phyloP scores from a whole-genome alignment of 2,329 filamentous ascomycete species.

The Aspergillus transmontanensis region DNA sequence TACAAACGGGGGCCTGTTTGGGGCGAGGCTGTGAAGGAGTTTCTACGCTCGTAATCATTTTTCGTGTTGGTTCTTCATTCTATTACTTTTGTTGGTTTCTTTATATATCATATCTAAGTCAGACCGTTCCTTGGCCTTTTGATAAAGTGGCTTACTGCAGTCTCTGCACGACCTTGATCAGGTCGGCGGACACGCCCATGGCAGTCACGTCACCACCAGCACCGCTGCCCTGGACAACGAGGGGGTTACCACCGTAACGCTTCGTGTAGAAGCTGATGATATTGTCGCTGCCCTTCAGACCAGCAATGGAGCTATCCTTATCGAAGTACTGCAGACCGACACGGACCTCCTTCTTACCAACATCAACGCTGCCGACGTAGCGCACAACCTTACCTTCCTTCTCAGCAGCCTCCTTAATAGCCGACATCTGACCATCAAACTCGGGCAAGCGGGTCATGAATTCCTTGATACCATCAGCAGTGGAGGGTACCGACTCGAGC shows the following conservation, averaged over 20 bases:
- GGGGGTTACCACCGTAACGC: conserved; percentile 84
- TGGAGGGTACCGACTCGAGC: conserved; percentile 71
- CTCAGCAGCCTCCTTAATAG: conserved; percentile 80
- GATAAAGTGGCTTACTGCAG: conserved; percentile 51
- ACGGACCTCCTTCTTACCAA: conserved; percentile 77
- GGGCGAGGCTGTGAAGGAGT: conserved; percentile 58
- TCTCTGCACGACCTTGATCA: conserved; percentile 83
- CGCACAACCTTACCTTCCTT: conserved; percentile 87
- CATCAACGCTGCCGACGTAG: conserved; percentile 92
- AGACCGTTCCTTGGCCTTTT: background rate
- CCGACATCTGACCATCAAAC: conserved; percentile 89
- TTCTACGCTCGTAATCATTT: conserved; percentile 38
- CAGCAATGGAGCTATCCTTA: conserved; percentile 85
- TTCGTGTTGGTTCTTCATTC: background rate
- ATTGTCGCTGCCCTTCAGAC: conserved; percentile 95
- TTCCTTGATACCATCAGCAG: conserved; percentile 65
- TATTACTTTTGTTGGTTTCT: conserved; percentile 3
- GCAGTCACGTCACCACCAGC: conserved; percentile 95
- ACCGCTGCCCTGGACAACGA: conserved; percentile 93
- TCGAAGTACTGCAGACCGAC: conserved; percentile 92
- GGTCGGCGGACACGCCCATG: conserved; percentile 93
- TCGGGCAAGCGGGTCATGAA: conserved; percentile 79
- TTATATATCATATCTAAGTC: background rate
- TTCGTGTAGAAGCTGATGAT: conserved; percentile 99
- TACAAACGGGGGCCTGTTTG: conserved; percentile 63